Evolutionary conservation across 331 rosid genomes (phyloP), one percentile per base, ranked within the genome.

Genomic region (Malus hybrid): DNA sequence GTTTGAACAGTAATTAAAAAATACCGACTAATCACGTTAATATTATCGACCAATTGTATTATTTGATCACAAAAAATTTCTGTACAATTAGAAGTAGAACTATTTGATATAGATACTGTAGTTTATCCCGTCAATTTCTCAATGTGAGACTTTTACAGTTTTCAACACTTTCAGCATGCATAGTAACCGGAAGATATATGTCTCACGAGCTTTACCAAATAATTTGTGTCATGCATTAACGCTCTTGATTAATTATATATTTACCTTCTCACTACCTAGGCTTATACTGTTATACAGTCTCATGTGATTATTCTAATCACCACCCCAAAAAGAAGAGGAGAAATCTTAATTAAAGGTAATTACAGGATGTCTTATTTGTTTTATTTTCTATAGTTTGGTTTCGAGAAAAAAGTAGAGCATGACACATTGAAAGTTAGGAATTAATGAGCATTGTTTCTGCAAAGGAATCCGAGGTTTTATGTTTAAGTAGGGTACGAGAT

Each of bases 391-490:
- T 24, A 4, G 61, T 60, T 19, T 20, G 19, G 39, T 15, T 63
- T 31, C 11, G 12, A 63, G 5, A 6, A 28, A 13, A 27, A 62
- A 28, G 20, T 15, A 62, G n/a, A 14, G 6, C 2, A 11, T 61
- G 66, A 64, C 15, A 9, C 11, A 22, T 10, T 57, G 63, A 57
- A 1, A 57, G 3, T 57, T n/a, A 57, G 22, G 71, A 39, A 42
- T 46, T 16, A 44, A 31, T 18, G 74, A 69, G 29, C 63, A n/a
- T 6, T 55, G 64, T 10, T 24, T 1, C 36, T 62, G 32, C 56
- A 57, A 57, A 22, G 48, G 76, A 72, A 57, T 72, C 76, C 55
- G 67, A 72, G 56, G 67, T 57, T 57, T 56, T 19, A 0, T 16
- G 22, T 16, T 32, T 31, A 6, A 3, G 1, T 7, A 13, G 24